Conservation (phyloP, 495 filamentous ascomycete species). For the Penicillium ucsense region DNA sequence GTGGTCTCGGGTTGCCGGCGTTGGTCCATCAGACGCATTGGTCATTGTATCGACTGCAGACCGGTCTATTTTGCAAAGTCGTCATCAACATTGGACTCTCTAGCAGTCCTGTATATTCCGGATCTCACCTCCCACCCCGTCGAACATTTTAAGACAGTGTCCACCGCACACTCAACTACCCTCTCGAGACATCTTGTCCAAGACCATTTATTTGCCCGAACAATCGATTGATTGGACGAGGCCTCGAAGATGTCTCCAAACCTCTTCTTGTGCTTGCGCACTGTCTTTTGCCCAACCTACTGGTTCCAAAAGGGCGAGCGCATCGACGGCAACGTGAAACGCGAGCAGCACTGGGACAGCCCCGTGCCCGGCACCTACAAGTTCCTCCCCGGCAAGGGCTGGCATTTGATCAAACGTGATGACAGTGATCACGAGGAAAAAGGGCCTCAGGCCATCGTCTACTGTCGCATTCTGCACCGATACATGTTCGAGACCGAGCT, state of each 20-base stretch:
- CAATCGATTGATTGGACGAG: background rate
- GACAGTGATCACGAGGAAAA: slow-evolving; percentile 30
- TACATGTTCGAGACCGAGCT: slow-evolving; percentile 38
- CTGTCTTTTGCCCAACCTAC: slow-evolving; percentile 32
- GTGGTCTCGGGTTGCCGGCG: no score
- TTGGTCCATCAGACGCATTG: no score
- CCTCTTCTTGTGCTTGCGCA: slow-evolving; percentile 35
- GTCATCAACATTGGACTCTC: no score
- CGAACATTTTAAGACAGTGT: no score
- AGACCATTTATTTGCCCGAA: no score
- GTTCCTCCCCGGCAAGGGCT: slow-evolving; percentile 34
- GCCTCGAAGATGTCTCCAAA: slow-evolving; percentile 33
- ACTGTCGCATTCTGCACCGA: slow-evolving; percentile 39
- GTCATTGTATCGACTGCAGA: no score
- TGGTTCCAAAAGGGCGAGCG: slow-evolving; percentile 36
- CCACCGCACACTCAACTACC: no score
- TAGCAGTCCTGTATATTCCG: no score
- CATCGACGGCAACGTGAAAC: slow-evolving; percentile 25
- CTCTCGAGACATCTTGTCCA: no score
- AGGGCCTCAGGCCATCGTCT: slow-evolving; percentile 29
- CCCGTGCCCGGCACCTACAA: slow-evolving; percentile 38
- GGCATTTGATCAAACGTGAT: slow-evolving; percentile 34
- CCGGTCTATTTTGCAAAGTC: no score
- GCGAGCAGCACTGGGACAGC: slow-evolving; percentile 37
- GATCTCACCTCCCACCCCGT: no score